Evolutionary conservation across 192 early-diverging fungal species (phyloP).

Genomic region (Umbelopsis vinacea): DNA sequence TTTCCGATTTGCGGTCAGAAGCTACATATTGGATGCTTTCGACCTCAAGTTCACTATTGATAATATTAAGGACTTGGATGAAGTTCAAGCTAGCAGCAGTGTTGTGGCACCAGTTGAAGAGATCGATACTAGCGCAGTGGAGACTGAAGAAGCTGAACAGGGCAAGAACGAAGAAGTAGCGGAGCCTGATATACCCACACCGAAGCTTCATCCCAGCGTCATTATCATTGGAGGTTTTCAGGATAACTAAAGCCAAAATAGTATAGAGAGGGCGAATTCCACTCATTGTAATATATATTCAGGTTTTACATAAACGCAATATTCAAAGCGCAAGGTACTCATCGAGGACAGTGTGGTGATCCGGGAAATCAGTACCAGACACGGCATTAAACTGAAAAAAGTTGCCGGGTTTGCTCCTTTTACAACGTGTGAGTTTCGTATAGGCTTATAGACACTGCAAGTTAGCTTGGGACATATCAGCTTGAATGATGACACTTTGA

Average conservation of each 20-base stretch:
- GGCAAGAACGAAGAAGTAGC: conserved; percentile 10
- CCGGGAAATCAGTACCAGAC: too few relatives aligned
- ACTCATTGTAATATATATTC: background rate
- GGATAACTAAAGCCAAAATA: background rate
- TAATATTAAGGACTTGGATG: conserved; percentile 48
- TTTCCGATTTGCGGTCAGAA: conserved; percentile 70
- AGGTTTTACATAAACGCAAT: too few relatives aligned
- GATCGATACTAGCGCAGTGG: background rate
- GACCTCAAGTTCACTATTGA: conserved; percentile 63
- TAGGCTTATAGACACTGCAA: too few relatives aligned
- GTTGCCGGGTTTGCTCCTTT: too few relatives aligned
- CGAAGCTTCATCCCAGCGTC: conserved; percentile 16
- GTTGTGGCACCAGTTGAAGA: background rate
- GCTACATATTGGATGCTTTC: conserved; percentile 79
- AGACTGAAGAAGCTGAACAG: background rate
- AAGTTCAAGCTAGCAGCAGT: conserved; percentile 15
- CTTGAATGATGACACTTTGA: too few relatives aligned
- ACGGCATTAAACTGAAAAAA: too few relatives aligned
- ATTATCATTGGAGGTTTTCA: conserved; percentile 3
- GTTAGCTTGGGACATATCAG: too few relatives aligned
- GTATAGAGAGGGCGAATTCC: background rate
- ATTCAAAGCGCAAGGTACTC: too few relatives aligned
- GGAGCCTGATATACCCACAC: conserved; percentile 18
- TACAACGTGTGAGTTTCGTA: too few relatives aligned
- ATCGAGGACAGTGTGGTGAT: too few relatives aligned